These are phyloP conservation scores for Datisca glomerata DNA, from an alignment of 306 rosid species.

Conservation along the genomic window DNA sequence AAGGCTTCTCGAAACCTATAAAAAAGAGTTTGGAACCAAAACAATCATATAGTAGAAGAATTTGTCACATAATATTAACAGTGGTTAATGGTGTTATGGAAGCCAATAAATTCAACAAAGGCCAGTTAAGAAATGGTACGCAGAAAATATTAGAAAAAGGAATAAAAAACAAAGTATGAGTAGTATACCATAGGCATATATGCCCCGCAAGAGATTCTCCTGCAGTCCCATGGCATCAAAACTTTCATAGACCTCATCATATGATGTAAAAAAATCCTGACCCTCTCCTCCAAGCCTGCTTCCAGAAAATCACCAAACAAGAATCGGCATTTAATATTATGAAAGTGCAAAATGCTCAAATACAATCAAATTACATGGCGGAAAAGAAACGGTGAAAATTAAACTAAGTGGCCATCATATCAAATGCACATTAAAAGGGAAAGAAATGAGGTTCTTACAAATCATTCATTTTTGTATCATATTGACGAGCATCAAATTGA, in stretches of 20 bases:
- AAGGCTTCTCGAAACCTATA: constrained; percentile 69
- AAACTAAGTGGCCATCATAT: background rate
- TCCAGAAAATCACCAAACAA: constrained; percentile 16
- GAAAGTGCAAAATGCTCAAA: background rate
- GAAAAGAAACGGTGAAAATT: background rate
- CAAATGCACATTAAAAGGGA: background rate
- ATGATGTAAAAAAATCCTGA: constrained; percentile 49
- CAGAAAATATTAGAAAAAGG: no score
- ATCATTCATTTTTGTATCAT: constrained; percentile 58
- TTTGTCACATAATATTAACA: no score
- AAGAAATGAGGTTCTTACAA: constrained; percentile 21
- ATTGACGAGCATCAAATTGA: constrained; percentile 46
- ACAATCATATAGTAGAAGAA: background rate
- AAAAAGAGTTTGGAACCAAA: constrained; percentile 1
- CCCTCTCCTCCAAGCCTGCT: constrained; percentile 45
- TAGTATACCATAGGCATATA: constrained; percentile 69
- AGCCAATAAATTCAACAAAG: background rate
- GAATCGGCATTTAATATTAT: no score
- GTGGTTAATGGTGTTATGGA: no score
- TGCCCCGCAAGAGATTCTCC: constrained; percentile 68
- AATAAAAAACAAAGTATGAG: background rate
- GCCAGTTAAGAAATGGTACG: background rate
- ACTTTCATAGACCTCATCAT: constrained; percentile 59
- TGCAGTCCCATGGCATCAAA: constrained; percentile 63
- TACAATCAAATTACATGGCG: background rate